Percentiles rank a stretch among this genome's conserved stretches.
Evolutionary conservation across 306 rosid genomes (phyloP).

Genomic region (Cicer yamashitae): DNA sequence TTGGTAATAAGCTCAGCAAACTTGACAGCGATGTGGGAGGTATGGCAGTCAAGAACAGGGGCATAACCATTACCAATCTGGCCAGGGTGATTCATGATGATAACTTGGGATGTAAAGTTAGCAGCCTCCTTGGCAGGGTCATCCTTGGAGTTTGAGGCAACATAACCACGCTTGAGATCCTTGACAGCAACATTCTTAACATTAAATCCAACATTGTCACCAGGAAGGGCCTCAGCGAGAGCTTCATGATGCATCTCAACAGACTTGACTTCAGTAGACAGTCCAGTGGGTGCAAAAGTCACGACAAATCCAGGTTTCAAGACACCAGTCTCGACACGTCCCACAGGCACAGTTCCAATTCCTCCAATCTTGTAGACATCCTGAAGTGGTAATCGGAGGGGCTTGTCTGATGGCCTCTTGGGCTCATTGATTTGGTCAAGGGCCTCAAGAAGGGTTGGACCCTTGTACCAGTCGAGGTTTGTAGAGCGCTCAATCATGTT

Average conservation of each 20-base stretch:
- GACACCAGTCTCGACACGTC: slow-evolving; percentile 87
- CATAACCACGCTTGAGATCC: slow-evolving; percentile 95
- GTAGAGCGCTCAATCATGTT: slow-evolving; percentile 93
- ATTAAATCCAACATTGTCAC: slow-evolving; percentile 91
- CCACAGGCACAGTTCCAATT: slow-evolving; percentile 93
- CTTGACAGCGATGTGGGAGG: slow-evolving; percentile 89
- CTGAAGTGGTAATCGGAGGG: slow-evolving; percentile 90
- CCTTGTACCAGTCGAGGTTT: slow-evolving; percentile 98
- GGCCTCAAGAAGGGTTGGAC: slow-evolving; percentile 92
- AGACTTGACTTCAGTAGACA: slow-evolving; percentile 84
- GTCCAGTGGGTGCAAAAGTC: slow-evolving; percentile 75
- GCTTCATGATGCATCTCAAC: slow-evolving; percentile 96
- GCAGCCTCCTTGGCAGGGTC: slow-evolving; percentile 97
- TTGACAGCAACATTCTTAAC: slow-evolving; percentile 93
- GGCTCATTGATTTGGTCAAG: slow-evolving; percentile 81
- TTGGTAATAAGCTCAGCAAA: slow-evolving; percentile 76
- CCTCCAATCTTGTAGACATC: slow-evolving; percentile 98
- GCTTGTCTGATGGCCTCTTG: slow-evolving; percentile 90
- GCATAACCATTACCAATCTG: slow-evolving; percentile 93
- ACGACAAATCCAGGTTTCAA: slow-evolving; percentile 80
- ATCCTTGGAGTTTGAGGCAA: slow-evolving; percentile 92
- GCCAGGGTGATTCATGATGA: slow-evolving; percentile 95
- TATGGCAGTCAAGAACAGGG: slow-evolving; percentile 91
- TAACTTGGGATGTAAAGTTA: slow-evolving; percentile 81
- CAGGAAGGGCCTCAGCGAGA: slow-evolving; percentile 79